Evolutionary conservation across 2,329 filamentous ascomycete genomes (phyloP).

Genomic region (Esteya vermicola): DNA sequence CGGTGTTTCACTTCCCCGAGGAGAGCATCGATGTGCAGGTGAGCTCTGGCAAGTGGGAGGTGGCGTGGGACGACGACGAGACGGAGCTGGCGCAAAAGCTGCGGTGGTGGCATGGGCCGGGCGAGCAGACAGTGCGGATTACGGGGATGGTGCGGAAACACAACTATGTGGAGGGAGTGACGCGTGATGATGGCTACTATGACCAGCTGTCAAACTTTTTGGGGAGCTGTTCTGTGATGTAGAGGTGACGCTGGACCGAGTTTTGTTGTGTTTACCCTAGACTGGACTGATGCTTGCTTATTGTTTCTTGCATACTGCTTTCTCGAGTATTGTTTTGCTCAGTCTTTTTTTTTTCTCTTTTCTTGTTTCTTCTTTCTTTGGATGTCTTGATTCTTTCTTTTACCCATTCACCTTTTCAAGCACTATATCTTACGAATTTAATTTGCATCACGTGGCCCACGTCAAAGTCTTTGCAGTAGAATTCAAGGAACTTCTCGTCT

Average conservation of each 20-base stretch:
- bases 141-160: constrained; percentile 57
- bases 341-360: not conserved
- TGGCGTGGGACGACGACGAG: constrained; percentile 58
- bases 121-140: constrained; percentile 66
- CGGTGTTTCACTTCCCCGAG: constrained; percentile 82
- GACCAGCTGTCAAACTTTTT: constrained; percentile 47
- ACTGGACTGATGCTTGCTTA: too few species aligned
- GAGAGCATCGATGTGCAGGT: constrained; percentile 58
- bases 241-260: not conserved
- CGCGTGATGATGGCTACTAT: constrained; percentile 64
- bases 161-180: constrained; percentile 39
- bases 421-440: too few species aligned
- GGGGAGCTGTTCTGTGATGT: constrained; percentile 40
- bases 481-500: too few species aligned
- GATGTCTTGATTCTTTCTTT: not conserved
- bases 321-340: too few species aligned
- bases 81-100: constrained; percentile 59
- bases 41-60: constrained; percentile 80
- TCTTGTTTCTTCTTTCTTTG: not conserved
- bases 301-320: too few species aligned
- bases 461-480: too few species aligned
- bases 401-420: not conserved
- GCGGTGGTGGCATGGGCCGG: constrained; percentile 85
- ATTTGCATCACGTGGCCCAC: too few species aligned
- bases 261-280: too few species aligned